Evolutionary conservation across 176 grass and related monocot species (phyloP), one percentile per base, ranked within the genome.

Genomic region (Eleusine indica): DNA sequence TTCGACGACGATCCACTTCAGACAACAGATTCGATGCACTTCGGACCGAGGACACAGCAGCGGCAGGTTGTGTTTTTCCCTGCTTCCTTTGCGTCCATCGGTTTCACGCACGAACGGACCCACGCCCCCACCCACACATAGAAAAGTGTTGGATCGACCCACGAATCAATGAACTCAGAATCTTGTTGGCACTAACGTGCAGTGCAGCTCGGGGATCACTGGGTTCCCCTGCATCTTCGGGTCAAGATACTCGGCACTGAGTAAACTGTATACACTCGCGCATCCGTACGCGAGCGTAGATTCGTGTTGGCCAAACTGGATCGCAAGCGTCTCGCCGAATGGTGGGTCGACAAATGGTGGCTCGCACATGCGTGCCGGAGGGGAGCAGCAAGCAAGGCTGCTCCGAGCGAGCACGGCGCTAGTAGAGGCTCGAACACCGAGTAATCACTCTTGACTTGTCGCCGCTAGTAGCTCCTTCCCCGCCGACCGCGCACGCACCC

Each of bases 191-290:
- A 35, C 43, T 46, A 21, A 35, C 49, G 5, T 35, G 48, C 60
- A 41, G 4, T 35, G 32, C 18, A 19, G 47, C 32, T 61, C 12
- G 16, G 39, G 11, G 10, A 25, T 29, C 39, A 8, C 25, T 25
- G 35, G 15, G 15, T 19, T 25, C 25, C 73, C 22, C 22, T 69
- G 73, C 63, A 77, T 58, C 64, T 77, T 57, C 5, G 11, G 64
- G 49, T 85, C 39, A 77, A 18, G 39, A 84, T 85, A 47, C 51
- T 38, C 32, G 48, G 1, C 16, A 57, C 22, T 21, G 37, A 35
- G 21, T 22, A 25, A 0, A 74, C 47, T 19, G 71, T 35, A 51
- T 44, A 35, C 32, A 35, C 32, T 35, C 32, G 18, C 22, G 16
- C 77, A 15, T 48, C 5, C 10, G 12, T 22, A 49, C 25, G 41